Percentiles rank a stretch among this genome's conserved stretches.
Evolutionary conservation across 139 green algal species (phyloP).

Genomic region (Asterochloris sp.): DNA sequence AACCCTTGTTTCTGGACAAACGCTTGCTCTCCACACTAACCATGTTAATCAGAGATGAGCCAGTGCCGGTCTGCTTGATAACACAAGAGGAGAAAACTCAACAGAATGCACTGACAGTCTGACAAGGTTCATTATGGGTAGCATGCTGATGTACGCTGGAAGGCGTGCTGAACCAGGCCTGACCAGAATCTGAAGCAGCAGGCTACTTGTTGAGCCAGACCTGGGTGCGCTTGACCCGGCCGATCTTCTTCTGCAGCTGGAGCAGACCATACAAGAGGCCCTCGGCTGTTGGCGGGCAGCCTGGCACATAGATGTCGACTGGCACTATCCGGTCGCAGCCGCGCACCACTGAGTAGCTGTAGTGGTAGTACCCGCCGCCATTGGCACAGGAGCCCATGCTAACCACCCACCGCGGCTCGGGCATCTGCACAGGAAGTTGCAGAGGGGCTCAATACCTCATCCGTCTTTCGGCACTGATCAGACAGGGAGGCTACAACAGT

Average conservation of each 20-base stretch:
- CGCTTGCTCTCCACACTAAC: too few relatives aligned
- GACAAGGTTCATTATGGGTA: too few relatives aligned
- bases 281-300: conserved; percentile 95
- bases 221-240: conserved; percentile 50
- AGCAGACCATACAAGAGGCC: conserved; percentile 93
- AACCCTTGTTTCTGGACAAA: too few relatives aligned
- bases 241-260: conserved; percentile 86
- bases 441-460: background rate
- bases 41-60: too few relatives aligned
- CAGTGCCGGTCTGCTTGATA: too few relatives aligned
- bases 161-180: too few relatives aligned
- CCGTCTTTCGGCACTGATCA: too few relatives aligned
- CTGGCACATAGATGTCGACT: conserved; percentile 96
- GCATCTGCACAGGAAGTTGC: conserved; percentile 72
- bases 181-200: background rate
- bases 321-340: conserved; percentile 95
- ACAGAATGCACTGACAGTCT: too few relatives aligned
- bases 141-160: too few relatives aligned
- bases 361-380: conserved; percentile 97
- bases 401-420: conserved; percentile 94
- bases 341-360: conserved; percentile 92
- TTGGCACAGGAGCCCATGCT: conserved; percentile 97
- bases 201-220: conserved; percentile 37
- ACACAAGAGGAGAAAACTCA: too few relatives aligned
- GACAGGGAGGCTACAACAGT: too few relatives aligned